Conservation (phyloP, 208 protist species). For the Lotmaria passim region DNA sequence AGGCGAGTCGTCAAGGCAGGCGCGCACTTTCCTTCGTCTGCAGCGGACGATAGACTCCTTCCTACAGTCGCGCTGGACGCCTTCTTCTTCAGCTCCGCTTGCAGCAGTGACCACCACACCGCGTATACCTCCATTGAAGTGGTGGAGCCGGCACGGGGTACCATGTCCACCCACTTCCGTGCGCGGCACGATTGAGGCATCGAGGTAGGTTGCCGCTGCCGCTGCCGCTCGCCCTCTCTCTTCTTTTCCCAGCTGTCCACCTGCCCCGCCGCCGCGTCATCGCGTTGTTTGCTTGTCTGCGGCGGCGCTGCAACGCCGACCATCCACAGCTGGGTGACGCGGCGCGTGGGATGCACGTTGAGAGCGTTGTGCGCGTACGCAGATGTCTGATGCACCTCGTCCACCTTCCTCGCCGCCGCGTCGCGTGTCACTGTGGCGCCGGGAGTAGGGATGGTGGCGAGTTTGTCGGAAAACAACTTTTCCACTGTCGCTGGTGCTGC, state of each 20-base stretch:
- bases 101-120: constrained; percentile 27
- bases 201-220: not conserved
- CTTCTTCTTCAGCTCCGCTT: constrained; percentile 3
- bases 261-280: not conserved
- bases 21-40: not conserved
- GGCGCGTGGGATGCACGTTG: constrained; percentile 34
- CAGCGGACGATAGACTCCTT: not conserved
- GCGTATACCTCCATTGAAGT: constrained; percentile 31
- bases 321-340: constrained; percentile 35
- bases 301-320: constrained; percentile 26
- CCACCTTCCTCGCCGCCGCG: constrained; percentile 1
- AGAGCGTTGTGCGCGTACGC: constrained; percentile 39
- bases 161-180: constrained; percentile 37
- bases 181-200: not conserved
- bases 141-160: constrained; percentile 16
- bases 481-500: not conserved
- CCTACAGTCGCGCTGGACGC: not conserved
- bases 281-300: not conserved
- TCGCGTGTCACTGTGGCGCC: not conserved
- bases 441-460: no score
- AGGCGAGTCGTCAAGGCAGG: constrained; percentile 10
- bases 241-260: not conserved
- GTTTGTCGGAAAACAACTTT: no score
- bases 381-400: constrained; percentile 27
- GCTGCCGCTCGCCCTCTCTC: not conserved